Conservation (phyloP, 306 rosid genomes). For the Dalbergia cultrata region DNA sequence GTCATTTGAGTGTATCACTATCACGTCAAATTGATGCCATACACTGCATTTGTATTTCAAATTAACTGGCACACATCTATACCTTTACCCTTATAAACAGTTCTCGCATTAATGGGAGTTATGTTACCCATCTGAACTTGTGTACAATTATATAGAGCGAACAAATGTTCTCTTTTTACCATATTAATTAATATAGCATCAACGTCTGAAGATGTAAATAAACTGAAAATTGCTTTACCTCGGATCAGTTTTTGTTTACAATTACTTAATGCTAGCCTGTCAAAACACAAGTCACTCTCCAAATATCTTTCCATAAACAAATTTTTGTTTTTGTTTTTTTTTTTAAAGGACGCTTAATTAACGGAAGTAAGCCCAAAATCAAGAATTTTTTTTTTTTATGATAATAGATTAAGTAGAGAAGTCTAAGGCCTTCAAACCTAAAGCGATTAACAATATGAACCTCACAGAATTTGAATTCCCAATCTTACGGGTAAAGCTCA, state of each 20-base stretch:
- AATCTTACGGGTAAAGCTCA: too few species aligned
- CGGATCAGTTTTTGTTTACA: not conserved
- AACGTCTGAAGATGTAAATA: not conserved
- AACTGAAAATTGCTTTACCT: not conserved
- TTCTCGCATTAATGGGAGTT: constrained; percentile 8
- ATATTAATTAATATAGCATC: constrained; percentile 1
- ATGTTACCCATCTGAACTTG: not conserved
- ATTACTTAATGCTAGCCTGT: not conserved
- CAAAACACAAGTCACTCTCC: not conserved
- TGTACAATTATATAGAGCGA: not conserved
- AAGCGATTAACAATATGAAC: too few species aligned
- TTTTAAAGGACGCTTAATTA: not conserved
- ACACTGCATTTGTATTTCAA: too few species aligned
- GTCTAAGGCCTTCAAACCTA: too few species aligned
- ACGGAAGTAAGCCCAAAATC: not conserved
- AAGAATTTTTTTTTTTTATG: too few species aligned
- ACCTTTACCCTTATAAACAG: not conserved
- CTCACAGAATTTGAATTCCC: too few species aligned
- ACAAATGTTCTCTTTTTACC: not conserved
- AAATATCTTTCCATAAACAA: not conserved
- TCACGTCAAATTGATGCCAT: too few species aligned
- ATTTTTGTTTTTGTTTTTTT: too few species aligned
- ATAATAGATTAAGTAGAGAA: too few species aligned
- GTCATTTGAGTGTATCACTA: too few species aligned
- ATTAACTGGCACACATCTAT: too few species aligned